Conservation (phyloP, 495 filamentous ascomycete genomes). For the Talaromyces wortmannii region DNA sequence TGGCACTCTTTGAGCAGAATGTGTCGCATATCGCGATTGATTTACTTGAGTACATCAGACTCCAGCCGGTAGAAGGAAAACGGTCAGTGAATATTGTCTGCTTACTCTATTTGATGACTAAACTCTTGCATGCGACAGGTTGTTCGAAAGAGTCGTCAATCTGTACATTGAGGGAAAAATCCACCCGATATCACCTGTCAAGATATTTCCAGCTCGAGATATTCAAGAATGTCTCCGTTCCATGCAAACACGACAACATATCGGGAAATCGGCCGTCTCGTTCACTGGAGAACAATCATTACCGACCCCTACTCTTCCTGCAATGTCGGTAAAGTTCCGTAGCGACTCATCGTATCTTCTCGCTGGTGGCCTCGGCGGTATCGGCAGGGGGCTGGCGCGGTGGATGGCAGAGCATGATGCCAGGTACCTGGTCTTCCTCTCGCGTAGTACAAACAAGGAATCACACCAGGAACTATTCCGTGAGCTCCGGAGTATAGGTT, state of each 20-base stretch:
- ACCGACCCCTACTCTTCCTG: too few species aligned
- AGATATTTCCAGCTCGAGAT: too few species aligned
- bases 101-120: too few species aligned
- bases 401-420: slow-evolving; percentile 55
- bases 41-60: neutral
- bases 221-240: too few species aligned
- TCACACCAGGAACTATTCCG: slow-evolving; percentile 8
- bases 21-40: neutral
- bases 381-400: slow-evolving; percentile 44
- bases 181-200: too few species aligned
- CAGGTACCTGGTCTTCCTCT: slow-evolving; percentile 40
- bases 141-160: too few species aligned
- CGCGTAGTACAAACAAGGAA: slow-evolving; percentile 17
- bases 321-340: slow-evolving; percentile 4
- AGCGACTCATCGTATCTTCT: slow-evolving; percentile 46
- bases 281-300: neutral
- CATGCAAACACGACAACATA: too few species aligned
- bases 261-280: neutral
- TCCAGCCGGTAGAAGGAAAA: too few species aligned
- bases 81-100: too few species aligned
- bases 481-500: neutral
- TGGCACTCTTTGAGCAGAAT: neutral
- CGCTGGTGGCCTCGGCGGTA: slow-evolving; percentile 53
- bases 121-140: too few species aligned
- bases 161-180: too few species aligned